Percentiles rank a stretch among this genome's conserved stretches.
Conservation (phyloP, 345 rosid genomes). For the Brassica juncea region DNA sequence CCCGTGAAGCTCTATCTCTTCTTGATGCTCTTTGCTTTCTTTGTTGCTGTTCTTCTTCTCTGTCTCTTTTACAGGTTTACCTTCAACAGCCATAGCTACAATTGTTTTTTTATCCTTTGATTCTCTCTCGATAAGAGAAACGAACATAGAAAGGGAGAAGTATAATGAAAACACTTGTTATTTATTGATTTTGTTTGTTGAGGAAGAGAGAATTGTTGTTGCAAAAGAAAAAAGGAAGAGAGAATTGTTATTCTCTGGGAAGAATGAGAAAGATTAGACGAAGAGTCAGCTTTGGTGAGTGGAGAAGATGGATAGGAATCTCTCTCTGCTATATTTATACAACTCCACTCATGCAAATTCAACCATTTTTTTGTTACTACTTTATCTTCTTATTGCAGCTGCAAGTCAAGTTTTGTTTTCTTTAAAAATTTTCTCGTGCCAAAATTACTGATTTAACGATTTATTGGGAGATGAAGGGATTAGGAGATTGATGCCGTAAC, state of each 20-base stretch:
- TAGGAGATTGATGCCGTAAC: constrained; percentile 34
- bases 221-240: neutral
- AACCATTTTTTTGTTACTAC: neutral
- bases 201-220: too few relatives aligned
- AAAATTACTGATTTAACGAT: neutral
- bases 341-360: constrained; percentile 24
- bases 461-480: constrained; percentile 33
- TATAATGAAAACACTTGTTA: too few relatives aligned
- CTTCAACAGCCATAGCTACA: constrained; percentile 42
- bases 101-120: neutral
- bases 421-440: neutral
- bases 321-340: constrained; percentile 51
- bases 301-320: constrained; percentile 31
- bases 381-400: constrained; percentile 25
- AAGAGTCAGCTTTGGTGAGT: constrained; percentile 31
- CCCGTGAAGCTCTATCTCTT: constrained; percentile 32
- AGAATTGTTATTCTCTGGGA: constrained; percentile 45
- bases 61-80: constrained; percentile 36
- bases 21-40: constrained; percentile 38
- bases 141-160: too few relatives aligned
- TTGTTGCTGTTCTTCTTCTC: constrained; percentile 11
- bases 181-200: too few relatives aligned
- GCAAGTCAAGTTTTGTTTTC: constrained; percentile 33
- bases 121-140: neutral
- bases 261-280: constrained; percentile 24